A percentile compares a stretch with the other conserved stretches of the same genome.
phyloP scores from a whole-genome alignment of 2,329 filamentous ascomycete species.

The Elsinoe perseae region DNA sequence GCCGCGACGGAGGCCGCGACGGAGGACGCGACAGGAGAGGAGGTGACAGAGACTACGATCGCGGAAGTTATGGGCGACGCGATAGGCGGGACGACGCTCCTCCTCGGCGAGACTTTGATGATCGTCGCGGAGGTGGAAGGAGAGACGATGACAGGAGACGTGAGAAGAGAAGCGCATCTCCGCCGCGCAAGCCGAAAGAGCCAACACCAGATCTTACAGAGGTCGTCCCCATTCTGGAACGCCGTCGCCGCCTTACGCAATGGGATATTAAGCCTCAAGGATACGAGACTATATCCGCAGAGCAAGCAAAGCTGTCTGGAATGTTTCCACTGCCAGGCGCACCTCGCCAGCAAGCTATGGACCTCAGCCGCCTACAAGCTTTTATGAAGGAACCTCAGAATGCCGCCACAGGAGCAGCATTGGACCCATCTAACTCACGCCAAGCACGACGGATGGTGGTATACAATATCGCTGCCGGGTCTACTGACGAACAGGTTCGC shows the following conservation, averaged over 20 bases:
- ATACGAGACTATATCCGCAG: constrained; percentile 95
- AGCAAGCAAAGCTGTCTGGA: constrained; percentile 95
- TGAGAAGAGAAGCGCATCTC: constrained; percentile 66
- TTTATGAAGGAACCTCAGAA: constrained; percentile 87
- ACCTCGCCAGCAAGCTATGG: constrained; percentile 89
- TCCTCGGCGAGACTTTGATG: constrained; percentile 36
- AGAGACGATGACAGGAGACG: constrained; percentile 29
- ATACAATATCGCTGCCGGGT: constrained; percentile 66
- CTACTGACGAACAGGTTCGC: constrained; percentile 67
- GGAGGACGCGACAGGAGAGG: constrained; percentile 51
- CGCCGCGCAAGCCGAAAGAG: constrained; percentile 83
- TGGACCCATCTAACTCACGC: constrained; percentile 87
- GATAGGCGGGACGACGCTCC: constrained; percentile 25
- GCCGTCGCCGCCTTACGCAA: constrained; percentile 88
- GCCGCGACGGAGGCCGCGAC: constrained; percentile 47
- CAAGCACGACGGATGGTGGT: constrained; percentile 89
- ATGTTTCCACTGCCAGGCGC: constrained; percentile 98
- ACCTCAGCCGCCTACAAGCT: constrained; percentile 84
- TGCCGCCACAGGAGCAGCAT: constrained; percentile 61
- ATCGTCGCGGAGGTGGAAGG: constrained; percentile 32
- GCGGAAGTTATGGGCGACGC: constrained; percentile 23
- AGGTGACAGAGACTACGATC: constrained; percentile 39
- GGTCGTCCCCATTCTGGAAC: constrained; percentile 69
- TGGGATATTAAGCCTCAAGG: constrained; percentile 99
- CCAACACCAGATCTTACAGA: constrained; percentile 92